phyloP scores from a whole-genome alignment of 163 green algal genomes.

The Prototheca cutis region DNA sequence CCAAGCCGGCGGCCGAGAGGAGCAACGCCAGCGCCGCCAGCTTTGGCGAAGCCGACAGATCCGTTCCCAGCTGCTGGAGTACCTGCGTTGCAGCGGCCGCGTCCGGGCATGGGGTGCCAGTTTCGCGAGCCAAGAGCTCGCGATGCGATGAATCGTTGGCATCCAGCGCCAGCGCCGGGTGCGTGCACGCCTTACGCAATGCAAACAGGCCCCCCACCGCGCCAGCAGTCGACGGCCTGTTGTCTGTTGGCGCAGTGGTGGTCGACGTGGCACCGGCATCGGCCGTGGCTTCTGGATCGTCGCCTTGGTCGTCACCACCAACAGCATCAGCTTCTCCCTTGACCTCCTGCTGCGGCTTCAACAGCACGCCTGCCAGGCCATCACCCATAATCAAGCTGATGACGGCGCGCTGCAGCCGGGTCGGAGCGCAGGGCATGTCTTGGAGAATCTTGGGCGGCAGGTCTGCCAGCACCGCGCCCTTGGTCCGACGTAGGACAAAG shows the following conservation, averaged over 20 bases:
- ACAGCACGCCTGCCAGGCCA: too few species aligned
- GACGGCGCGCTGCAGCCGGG: constrained; percentile 30
- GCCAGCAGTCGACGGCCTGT: too few species aligned
- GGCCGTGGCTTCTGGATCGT: neutral
- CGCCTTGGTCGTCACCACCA: constrained; percentile 15
- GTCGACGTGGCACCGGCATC: neutral
- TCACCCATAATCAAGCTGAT: too few species aligned
- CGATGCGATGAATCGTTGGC: constrained; percentile 8
- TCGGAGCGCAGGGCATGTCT: constrained; percentile 41
- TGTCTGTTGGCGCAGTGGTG: too few species aligned
- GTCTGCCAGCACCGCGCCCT: constrained; percentile 85
- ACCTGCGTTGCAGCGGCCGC: constrained; percentile 17
- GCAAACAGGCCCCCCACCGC: constrained; percentile 63
- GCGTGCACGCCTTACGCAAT: constrained; percentile 88
- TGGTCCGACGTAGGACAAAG: constrained; percentile 93
- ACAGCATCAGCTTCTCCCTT: too few species aligned
- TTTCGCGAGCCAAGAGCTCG: neutral
- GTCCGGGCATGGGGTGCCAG: neutral
- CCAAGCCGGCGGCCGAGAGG: constrained; percentile 74
- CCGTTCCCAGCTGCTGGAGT: constrained; percentile 24
- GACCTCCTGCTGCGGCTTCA: too few species aligned
- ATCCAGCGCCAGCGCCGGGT: constrained; percentile 82
- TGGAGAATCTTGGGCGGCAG: constrained; percentile 94
- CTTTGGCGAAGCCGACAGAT: constrained; percentile 79
- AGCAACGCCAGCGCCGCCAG: constrained; percentile 80